These are phyloP conservation scores for Thuidium tamariscinum DNA, from an alignment of 225 moss, liverwort and hornwort species.

Conservation along the genomic window DNA sequence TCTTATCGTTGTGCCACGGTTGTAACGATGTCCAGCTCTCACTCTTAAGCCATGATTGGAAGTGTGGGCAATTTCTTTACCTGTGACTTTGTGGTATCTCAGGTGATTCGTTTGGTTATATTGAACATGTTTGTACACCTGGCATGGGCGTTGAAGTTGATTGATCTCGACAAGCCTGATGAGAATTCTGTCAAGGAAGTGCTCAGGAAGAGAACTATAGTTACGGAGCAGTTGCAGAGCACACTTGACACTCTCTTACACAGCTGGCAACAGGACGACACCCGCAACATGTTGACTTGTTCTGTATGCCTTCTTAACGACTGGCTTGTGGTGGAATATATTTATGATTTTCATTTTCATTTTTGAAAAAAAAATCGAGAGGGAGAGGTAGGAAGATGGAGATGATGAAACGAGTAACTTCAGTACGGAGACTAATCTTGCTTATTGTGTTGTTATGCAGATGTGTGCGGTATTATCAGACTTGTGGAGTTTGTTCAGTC, in stretches of 20 bases:
- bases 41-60: background rate
- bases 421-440: background rate
- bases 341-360: background rate
- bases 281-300: constrained; percentile 67
- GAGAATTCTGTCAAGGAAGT: constrained; percentile 49
- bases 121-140: constrained; percentile 71
- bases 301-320: constrained; percentile 47
- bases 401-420: background rate
- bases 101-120: constrained; percentile 74
- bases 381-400: background rate
- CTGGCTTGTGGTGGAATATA: background rate
- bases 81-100: constrained; percentile 2
- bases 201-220: constrained; percentile 39
- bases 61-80: background rate
- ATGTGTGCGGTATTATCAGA: constrained; percentile 76
- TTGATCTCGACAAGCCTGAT: constrained; percentile 62
- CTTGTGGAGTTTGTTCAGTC: constrained; percentile 85
- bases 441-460: constrained; percentile 27
- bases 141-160: constrained; percentile 61
- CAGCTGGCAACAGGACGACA: constrained; percentile 53
- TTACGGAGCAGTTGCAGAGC: constrained; percentile 60
- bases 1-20: background rate
- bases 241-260: constrained; percentile 46
- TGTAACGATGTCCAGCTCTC: background rate
- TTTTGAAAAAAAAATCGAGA: background rate